Evolutionary conservation across 1,284 basidiomycete species (phyloP).

Genomic region (Cryptococcus hybrid): DNA sequence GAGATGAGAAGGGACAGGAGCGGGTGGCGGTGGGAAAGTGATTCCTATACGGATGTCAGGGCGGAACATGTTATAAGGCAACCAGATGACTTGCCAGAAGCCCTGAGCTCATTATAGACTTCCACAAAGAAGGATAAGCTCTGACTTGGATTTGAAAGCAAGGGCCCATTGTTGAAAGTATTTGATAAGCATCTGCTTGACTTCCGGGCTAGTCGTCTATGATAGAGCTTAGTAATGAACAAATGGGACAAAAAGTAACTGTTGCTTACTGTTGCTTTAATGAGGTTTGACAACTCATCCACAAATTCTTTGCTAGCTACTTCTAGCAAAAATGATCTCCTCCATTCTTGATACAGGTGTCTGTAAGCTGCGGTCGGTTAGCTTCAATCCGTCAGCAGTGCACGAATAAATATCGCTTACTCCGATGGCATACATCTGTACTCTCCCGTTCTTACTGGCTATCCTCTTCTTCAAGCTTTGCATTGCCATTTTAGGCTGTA

Average conservation of each 20-base stretch:
- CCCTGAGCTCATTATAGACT: conserved; percentile 72
- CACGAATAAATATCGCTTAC: conserved; percentile 56
- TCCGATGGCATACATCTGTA: conserved; percentile 79
- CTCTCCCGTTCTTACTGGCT: conserved; percentile 94
- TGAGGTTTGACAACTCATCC: conserved; percentile 61
- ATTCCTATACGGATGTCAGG: too few species aligned
- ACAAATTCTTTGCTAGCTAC: conserved; percentile 87
- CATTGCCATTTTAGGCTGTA: conserved; percentile 82
- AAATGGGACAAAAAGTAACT: not conserved
- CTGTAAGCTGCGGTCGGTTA: conserved; percentile 63
- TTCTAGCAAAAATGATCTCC: conserved; percentile 87
- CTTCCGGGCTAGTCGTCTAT: conserved; percentile 68
- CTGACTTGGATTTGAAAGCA: conserved; percentile 77
- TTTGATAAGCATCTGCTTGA: conserved; percentile 75
- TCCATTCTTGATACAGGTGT: conserved; percentile 96
- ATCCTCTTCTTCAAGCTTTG: conserved; percentile 82
- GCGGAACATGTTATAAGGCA: not conserved
- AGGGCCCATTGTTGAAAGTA: conserved; percentile 90
- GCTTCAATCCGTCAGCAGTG: not conserved
- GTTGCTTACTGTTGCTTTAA: conserved; percentile 51
- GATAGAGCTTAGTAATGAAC: not conserved
- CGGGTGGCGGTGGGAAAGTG: conserved; percentile 47
- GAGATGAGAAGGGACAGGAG: conserved; percentile 33
- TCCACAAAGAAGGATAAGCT: conserved; percentile 73
- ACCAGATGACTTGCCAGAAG: conserved; percentile 62